These are phyloP conservation scores for Cercophora scortea DNA, from an alignment of 495 filamentous ascomycete species.

Conservation along the genomic window DNA sequence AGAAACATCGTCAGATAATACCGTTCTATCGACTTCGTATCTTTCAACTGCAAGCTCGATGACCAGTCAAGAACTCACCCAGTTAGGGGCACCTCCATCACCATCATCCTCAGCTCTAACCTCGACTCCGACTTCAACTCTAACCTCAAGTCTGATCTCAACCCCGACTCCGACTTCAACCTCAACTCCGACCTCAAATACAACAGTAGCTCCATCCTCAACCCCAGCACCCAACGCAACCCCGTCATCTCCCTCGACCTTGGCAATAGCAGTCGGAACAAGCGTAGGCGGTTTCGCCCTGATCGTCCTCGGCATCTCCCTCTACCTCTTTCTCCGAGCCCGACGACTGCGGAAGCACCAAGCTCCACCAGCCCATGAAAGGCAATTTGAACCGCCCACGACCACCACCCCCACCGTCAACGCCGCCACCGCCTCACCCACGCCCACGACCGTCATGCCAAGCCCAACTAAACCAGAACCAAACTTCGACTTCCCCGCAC, in stretches of 20 bases:
- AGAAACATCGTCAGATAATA: not conserved
- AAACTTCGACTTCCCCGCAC: not conserved
- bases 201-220: not conserved
- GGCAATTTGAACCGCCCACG: no score
- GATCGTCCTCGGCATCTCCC: not conserved
- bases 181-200: not conserved
- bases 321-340: not conserved
- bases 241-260: not conserved
- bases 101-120: not conserved
- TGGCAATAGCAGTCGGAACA: not conserved
- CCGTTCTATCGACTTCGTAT: not conserved
- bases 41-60: not conserved
- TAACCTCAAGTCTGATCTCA: not conserved
- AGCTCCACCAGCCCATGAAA: not conserved
- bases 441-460: not conserved
- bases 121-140: not conserved
- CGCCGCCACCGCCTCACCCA: not conserved
- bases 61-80: not conserved
- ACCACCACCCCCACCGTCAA: not conserved
- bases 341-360: not conserved
- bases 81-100: not conserved
- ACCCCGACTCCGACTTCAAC: not conserved
- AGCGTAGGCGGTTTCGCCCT: not conserved
- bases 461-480: no score
- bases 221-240: not conserved